Evolutionary conservation across 2,329 filamentous ascomycete species (phyloP), one percentile per base, ranked within the genome.

Genomic region (Fusarium coicis): DNA sequence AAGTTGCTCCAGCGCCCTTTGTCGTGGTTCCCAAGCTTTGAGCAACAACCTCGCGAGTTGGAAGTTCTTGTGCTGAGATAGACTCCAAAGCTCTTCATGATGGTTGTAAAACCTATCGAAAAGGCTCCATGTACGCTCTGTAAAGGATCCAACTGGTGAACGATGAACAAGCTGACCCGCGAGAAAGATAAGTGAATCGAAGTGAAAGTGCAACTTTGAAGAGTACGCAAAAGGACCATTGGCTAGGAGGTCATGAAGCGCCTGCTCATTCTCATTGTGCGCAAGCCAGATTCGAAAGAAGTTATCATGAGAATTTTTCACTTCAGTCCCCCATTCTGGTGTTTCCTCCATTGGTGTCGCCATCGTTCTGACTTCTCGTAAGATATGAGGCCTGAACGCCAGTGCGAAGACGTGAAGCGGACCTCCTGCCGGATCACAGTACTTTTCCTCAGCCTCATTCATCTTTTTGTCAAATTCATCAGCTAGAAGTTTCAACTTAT

Each of bases 251-350:
- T 63, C 43, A 39, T 63, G 61, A 6, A 68, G 26, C 2, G 28
- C 26, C 0, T 50, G 18, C 2, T 36, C 28, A 3, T 32, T 42
- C 28, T 68, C 66, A 8, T 68, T 43, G 8, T 68, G 66, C 2
- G 56, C 14, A 2, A 68, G 12, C 66, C 66, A 68, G 14, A 68
- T 63, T 1, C 66, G 37, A 2, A 43, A 68, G 9, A 68, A 68
- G 15, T 68, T 68, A 7, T 68, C 66, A 4, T 55, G 50, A 4
- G 37, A 36, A 3, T 43, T 68, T 0, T 55, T 37, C 1, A 68
- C 49, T 36, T 68, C 66, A 1, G 32, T 63, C 0, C 64, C 66
- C 66, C 66, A 68, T 30, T 68, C 66, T 8, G 66, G 66, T 1
- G 64, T 44, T 36, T 68, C 23, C 0, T 68, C 37, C 30, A 68